phyloP scores from a whole-genome alignment of 1,139 yeast species.

The Zygosaccharomyces sapae region DNA sequence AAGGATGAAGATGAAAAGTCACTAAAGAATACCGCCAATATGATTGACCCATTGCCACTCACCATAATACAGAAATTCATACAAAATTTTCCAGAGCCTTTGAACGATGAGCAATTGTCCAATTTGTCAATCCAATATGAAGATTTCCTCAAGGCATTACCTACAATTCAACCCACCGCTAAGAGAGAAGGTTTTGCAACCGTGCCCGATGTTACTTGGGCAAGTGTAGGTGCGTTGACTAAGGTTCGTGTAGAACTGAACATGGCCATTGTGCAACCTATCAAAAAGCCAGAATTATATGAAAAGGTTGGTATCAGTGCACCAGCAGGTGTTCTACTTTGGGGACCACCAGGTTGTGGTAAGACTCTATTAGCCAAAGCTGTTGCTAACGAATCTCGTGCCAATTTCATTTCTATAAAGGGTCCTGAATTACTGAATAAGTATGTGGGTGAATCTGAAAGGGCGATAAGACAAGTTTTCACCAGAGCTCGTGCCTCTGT shows the following conservation, averaged over 20 bases:
- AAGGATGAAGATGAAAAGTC: constrained; percentile 18
- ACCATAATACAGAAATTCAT: constrained; percentile 74
- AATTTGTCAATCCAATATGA: constrained; percentile 70
- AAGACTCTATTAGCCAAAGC: constrained; percentile 94
- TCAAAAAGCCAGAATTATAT: constrained; percentile 85
- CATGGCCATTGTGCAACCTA: constrained; percentile 97
- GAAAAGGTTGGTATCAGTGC: constrained; percentile 90
- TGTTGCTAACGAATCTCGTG: constrained; percentile 94
- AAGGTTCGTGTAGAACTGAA: constrained; percentile 83
- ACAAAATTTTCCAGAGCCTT: constrained; percentile 69
- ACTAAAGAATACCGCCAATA: constrained; percentile 34
- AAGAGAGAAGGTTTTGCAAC: constrained; percentile 99
- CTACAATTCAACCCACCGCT: constrained; percentile 94
- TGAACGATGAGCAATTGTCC: constrained; percentile 67
- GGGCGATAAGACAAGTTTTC: constrained; percentile 92
- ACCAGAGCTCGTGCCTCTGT: constrained; percentile 90
- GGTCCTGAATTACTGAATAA: constrained; percentile 94
- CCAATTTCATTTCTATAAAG: constrained; percentile 89
- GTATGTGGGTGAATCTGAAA: constrained; percentile 94
- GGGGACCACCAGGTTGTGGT: constrained; percentile 99
- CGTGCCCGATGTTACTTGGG: constrained; percentile 97
- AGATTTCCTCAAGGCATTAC: constrained; percentile 81
- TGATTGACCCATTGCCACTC: constrained; percentile 38
- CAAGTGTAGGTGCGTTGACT: constrained; percentile 84
- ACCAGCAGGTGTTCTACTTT: constrained; percentile 92